Evolutionary conservation across 2,329 filamentous ascomycete genomes (phyloP).

Genomic region (Escovopsis sp.): DNA sequence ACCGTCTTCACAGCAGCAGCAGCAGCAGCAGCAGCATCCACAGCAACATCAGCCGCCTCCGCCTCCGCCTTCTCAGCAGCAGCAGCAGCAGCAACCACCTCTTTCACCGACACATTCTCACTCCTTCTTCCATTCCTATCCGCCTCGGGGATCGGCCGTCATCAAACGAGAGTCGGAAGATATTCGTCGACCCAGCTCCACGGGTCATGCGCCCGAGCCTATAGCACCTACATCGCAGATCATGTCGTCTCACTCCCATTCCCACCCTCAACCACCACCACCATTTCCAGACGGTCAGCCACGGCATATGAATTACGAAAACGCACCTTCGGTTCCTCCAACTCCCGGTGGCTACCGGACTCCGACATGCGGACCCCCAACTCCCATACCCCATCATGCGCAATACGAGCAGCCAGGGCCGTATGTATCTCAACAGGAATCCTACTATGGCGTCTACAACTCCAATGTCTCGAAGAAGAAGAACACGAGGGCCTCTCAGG

Average conservation of each 20-base stretch:
- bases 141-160: constrained; percentile 30
- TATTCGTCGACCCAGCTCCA: constrained; percentile 37
- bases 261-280: constrained; percentile 15
- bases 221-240: constrained; percentile 19
- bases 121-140: constrained; percentile 28
- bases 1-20: no score
- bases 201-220: constrained; percentile 27
- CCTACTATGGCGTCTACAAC: constrained; percentile 27
- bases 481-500: constrained; percentile 51
- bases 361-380: constrained; percentile 26
- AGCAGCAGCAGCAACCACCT: constrained; percentile 9
- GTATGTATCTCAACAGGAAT: constrained; percentile 20
- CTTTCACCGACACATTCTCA: constrained; percentile 28
- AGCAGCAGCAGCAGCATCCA: no score
- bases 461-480: constrained; percentile 36
- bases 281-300: constrained; percentile 31
- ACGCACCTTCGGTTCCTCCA: constrained; percentile 28
- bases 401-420: constrained; percentile 22
- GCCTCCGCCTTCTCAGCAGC: constrained; percentile 4
- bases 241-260: constrained; percentile 17
- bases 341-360: constrained; percentile 29
- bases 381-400: constrained; percentile 24
- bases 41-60: no score
- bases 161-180: constrained; percentile 45
- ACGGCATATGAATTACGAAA: constrained; percentile 40